phyloP scores from a whole-genome alignment of 116 monocot genomes.

The Papilionanthe hybrid region DNA sequence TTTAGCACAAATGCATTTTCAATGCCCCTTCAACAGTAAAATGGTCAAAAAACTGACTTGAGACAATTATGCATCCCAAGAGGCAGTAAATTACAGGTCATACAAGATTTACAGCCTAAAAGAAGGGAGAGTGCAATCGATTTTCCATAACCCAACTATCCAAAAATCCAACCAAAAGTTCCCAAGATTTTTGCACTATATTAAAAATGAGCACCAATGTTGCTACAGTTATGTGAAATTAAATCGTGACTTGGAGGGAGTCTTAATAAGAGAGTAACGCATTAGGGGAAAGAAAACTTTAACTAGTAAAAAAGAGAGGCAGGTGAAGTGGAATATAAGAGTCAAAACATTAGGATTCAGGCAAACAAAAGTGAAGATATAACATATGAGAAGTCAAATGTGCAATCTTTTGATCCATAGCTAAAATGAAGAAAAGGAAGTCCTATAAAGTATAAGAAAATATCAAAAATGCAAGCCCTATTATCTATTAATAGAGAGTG shows the following conservation, averaged over 20 bases:
- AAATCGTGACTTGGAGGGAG: background rate
- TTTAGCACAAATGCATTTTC: background rate
- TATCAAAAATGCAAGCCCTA: background rate
- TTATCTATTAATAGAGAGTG: background rate
- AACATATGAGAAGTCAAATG: background rate
- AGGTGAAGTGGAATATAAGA: background rate
- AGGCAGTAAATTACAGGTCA: background rate
- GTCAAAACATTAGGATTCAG: background rate
- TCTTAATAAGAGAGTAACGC: background rate
- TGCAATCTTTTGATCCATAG: background rate
- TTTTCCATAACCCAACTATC: too few relatives aligned
- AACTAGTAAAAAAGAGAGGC: background rate
- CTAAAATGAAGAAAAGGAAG: background rate
- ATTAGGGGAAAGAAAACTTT: background rate
- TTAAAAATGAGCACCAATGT: background rate
- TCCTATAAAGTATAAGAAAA: too few relatives aligned
- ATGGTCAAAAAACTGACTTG: background rate
- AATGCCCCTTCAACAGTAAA: background rate
- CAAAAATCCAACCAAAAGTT: too few relatives aligned
- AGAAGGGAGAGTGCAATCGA: background rate
- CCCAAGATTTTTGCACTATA: background rate
- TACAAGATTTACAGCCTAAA: background rate
- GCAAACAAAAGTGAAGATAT: background rate
- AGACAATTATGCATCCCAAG: background rate
- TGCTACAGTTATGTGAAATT: too few relatives aligned